phyloP scores from a whole-genome alignment of 2,329 filamentous ascomycete genomes.

The Thelonectria olida region DNA sequence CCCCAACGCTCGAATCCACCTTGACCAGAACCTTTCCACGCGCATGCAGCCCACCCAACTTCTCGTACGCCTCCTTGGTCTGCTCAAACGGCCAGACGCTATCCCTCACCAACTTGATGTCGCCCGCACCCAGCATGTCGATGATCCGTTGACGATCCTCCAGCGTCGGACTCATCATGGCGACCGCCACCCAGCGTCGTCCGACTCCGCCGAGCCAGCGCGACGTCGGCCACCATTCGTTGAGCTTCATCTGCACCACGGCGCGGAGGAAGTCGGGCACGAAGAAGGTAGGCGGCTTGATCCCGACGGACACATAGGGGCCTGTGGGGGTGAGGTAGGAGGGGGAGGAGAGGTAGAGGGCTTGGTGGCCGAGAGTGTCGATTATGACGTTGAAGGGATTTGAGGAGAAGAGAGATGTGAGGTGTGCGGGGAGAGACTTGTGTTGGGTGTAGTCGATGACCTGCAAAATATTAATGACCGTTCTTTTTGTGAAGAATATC shows the following conservation, averaged over 20 bases:
- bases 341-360: slow-evolving; percentile 52
- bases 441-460: slow-evolving; percentile 54
- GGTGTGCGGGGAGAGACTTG: slow-evolving; percentile 45
- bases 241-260: slow-evolving; percentile 48
- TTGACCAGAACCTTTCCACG: slow-evolving; percentile 15
- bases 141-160: slow-evolving; percentile 45
- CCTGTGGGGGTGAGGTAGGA: slow-evolving; percentile 49
- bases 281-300: slow-evolving; percentile 46
- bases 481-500: slow-evolving; percentile 24
- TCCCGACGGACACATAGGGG: slow-evolving; percentile 54
- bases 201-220: slow-evolving; percentile 49
- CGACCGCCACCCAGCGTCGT: slow-evolving; percentile 45
- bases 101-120: slow-evolving; percentile 48
- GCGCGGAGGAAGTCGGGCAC: slow-evolving; percentile 43
- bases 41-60: slow-evolving; percentile 45
- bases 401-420: slow-evolving; percentile 44
- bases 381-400: slow-evolving; percentile 55
- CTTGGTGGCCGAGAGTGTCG: slow-evolving; percentile 59
- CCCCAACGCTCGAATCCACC: slow-evolving; percentile 20
- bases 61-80: slow-evolving; percentile 47
- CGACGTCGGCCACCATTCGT: slow-evolving; percentile 49
- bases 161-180: slow-evolving; percentile 46
- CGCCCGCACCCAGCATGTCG: slow-evolving; percentile 46
- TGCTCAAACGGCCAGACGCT: slow-evolving; percentile 50
- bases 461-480: slow-evolving; percentile 31